These are phyloP conservation scores for Eucalyptus melliodora DNA, from an alignment of 345 rosid species.

Conservation along the genomic window DNA sequence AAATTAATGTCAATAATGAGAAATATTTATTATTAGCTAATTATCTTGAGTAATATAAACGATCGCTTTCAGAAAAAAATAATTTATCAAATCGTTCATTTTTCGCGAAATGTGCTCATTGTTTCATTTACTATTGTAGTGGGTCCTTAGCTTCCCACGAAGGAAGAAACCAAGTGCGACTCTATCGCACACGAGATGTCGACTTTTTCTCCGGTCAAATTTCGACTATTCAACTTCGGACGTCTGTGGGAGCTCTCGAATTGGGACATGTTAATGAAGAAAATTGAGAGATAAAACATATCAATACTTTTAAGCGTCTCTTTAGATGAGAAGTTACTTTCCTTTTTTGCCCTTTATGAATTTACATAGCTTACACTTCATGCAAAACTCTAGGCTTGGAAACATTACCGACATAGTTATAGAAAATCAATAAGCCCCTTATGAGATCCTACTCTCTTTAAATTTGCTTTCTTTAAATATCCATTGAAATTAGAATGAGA, in stretches of 20 bases:
- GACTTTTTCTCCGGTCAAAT: background rate
- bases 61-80: too few species aligned
- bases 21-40: too few species aligned
- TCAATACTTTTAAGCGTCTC: background rate
- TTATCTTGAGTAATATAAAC: too few species aligned
- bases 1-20: rapidly evolving
- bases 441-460: background rate
- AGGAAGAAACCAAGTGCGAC: background rate
- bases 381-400: background rate
- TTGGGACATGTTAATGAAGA: background rate
- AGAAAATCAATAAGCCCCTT: background rate
- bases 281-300: too few species aligned
- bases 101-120: background rate
- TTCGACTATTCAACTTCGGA: background rate
- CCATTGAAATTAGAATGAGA: background rate
- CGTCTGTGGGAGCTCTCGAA: background rate
- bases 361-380: rapidly evolving
- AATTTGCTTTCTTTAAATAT: background rate
- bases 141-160: background rate
- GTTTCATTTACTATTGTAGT: background rate
- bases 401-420: background rate
- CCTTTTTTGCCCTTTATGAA: too few species aligned
- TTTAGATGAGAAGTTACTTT: too few species aligned
- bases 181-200: background rate
- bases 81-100: too few species aligned